Conservation (phyloP, 1,284 basidiomycete genomes). For the Exobasidium rhododendri region DNA sequence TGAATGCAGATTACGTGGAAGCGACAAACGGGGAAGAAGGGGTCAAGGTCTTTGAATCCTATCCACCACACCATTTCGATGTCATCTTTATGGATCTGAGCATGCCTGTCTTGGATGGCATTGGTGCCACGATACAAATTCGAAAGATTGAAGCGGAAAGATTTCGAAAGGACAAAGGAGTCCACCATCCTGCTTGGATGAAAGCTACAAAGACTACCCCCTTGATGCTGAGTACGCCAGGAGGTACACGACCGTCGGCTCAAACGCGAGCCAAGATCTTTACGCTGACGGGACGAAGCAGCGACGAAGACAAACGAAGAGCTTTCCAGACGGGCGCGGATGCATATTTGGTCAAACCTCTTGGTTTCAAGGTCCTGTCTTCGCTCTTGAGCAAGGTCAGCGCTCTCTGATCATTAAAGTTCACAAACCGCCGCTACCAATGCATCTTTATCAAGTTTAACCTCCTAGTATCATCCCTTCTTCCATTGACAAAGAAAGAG, state of each 20-base stretch:
- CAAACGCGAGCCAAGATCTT: conserved; percentile 65
- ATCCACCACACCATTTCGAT: conserved; percentile 63
- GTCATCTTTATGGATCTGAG: conserved; percentile 68
- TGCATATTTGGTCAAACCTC: conserved; percentile 70
- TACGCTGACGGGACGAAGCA: conserved; percentile 87
- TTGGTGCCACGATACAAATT: conserved; percentile 79
- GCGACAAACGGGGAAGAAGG: conserved; percentile 81
- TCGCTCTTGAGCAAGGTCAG: background rate
- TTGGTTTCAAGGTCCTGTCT: conserved; percentile 22
- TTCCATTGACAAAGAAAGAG: too few species aligned
- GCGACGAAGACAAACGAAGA: conserved; percentile 81
- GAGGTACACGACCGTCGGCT: conserved; percentile 10
- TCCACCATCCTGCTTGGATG: background rate
- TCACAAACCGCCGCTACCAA: too few species aligned
- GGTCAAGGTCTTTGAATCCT: conserved; percentile 69
- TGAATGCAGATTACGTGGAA: conserved; percentile 72
- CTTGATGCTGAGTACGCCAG: background rate
- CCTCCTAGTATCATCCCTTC: too few species aligned
- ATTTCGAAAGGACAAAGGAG: conserved; percentile 4
- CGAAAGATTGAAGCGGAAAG: conserved; percentile 70
- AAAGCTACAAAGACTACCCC: background rate
- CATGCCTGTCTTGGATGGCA: conserved; percentile 84
- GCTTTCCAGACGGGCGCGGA: conserved; percentile 91
- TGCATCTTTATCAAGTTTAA: too few species aligned
- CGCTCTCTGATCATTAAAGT: too few species aligned